phyloP scores from a whole-genome alignment of 495 filamentous ascomycete species.

The Staphylotrichum tortipilum region DNA sequence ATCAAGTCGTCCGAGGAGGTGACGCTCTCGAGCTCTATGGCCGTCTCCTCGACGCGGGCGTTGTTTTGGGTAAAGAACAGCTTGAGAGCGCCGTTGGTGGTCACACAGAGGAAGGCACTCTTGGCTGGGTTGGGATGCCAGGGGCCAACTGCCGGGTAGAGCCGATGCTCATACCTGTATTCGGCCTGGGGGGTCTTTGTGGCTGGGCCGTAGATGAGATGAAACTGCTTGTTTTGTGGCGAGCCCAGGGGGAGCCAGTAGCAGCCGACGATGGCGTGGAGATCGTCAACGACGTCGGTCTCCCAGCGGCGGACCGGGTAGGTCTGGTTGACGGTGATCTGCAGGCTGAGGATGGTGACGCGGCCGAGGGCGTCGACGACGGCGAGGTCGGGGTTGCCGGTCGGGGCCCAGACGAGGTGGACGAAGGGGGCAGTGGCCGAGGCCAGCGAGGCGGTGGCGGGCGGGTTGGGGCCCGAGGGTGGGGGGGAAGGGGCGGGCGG shows the following conservation, averaged over 20 bases:
- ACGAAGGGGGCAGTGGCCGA: slow-evolving; percentile 43
- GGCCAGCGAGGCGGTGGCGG: slow-evolving; percentile 29
- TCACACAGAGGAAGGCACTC: slow-evolving; percentile 62
- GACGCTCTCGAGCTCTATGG: slow-evolving; percentile 60
- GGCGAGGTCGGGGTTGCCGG: slow-evolving; percentile 60
- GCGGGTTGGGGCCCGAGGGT: slow-evolving; percentile 33
- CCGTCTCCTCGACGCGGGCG: slow-evolving; percentile 56
- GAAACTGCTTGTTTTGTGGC: slow-evolving; percentile 32
- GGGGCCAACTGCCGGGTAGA: slow-evolving; percentile 53
- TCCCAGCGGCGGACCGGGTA: slow-evolving; percentile 44
- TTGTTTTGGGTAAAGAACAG: slow-evolving; percentile 62
- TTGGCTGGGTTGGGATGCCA: slow-evolving; percentile 57
- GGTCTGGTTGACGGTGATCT: slow-evolving; percentile 58
- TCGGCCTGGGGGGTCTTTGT: slow-evolving; percentile 32
- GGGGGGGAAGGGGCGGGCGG: slow-evolving; percentile 26
- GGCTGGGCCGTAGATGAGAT: slow-evolving; percentile 37
- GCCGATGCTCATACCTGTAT: slow-evolving; percentile 37
- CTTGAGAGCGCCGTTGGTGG: slow-evolving; percentile 57
- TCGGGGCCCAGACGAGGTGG: slow-evolving; percentile 74
- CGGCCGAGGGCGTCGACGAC: slow-evolving; percentile 67
- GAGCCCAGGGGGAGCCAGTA: slow-evolving; percentile 65
- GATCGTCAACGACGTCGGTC: slow-evolving; percentile 58
- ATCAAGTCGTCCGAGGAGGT: slow-evolving; percentile 59
- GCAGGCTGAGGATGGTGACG: slow-evolving; percentile 56
- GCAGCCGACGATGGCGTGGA: slow-evolving; percentile 68